Percentiles rank a stretch among this genome's conserved stretches.
phyloP scores from a whole-genome alignment of 2,329 filamentous ascomycete genomes.

The Colletotrichum sp. region DNA sequence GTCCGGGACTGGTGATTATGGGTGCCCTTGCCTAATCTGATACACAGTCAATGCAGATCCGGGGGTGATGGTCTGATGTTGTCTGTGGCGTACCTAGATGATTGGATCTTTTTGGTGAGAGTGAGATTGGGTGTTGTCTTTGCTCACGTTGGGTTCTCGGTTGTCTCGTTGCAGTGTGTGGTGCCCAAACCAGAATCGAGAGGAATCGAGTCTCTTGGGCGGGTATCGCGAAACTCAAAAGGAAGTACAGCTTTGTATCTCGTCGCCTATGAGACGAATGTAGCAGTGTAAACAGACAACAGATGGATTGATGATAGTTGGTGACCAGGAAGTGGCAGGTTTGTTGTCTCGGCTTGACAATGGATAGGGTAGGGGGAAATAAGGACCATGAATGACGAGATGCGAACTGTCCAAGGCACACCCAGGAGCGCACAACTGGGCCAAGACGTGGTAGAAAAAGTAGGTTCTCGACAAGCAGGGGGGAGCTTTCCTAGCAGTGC shows the following conservation, averaged over 20 bases:
- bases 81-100: neutral
- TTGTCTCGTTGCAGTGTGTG: neutral
- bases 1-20: slow-evolving; percentile 22
- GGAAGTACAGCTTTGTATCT: slow-evolving; percentile 14
- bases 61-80: slow-evolving; percentile 2
- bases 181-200: slow-evolving; percentile 15
- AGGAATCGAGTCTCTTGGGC: slow-evolving; percentile 16
- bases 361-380: slow-evolving; percentile 9
- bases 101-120: neutral
- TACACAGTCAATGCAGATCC: slow-evolving; percentile 12
- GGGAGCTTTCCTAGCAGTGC: slow-evolving; percentile 10
- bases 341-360: slow-evolving; percentile 9
- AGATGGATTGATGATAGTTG: neutral
- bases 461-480: slow-evolving; percentile 7
- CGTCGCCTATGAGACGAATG: slow-evolving; percentile 17
- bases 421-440: slow-evolving; percentile 3
- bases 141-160: neutral
- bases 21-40: slow-evolving; percentile 12
- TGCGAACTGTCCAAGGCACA: neutral
- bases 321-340: slow-evolving; percentile 3
- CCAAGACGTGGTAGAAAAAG: slow-evolving; percentile 8
- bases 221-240: slow-evolving; percentile 20
- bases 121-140: neutral
- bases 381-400: slow-evolving; percentile 9
- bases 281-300: slow-evolving; percentile 10